phyloP scores from a whole-genome alignment of 78 protist species.

The Guillardia theta region DNA sequence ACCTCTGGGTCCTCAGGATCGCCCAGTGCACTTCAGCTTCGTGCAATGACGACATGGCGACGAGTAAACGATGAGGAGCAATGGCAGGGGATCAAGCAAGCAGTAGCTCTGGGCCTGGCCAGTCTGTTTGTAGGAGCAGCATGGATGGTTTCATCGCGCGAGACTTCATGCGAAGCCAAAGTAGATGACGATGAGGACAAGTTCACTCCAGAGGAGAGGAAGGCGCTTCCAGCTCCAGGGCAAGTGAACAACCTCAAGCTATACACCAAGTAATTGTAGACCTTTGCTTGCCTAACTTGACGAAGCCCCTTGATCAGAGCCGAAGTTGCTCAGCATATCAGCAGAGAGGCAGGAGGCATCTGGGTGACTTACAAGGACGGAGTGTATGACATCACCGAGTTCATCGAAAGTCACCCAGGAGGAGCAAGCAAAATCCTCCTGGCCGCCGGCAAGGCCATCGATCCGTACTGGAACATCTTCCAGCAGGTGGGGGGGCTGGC shows the following conservation, averaged over 20 bases:
- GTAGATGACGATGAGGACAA: background rate
- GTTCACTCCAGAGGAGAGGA: background rate
- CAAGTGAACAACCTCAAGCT: background rate
- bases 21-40: too few relatives aligned
- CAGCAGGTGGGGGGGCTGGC: background rate
- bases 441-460: background rate
- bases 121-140: too few relatives aligned
- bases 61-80: too few relatives aligned
- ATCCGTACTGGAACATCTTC: constrained; percentile 29
- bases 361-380: constrained; percentile 36
- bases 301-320: background rate
- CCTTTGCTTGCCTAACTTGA: background rate
- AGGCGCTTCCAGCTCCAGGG: background rate
- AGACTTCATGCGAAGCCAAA: too few relatives aligned
- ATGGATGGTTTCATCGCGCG: too few relatives aligned
- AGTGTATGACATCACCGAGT: constrained; percentile 37
- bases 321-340: background rate
- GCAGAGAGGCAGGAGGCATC: background rate
- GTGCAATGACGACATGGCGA: too few relatives aligned
- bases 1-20: too few relatives aligned
- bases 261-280: background rate
- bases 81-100: too few relatives aligned
- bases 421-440: background rate
- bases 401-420: constrained; percentile 25
- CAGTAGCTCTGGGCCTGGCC: too few relatives aligned